phyloP scores from a whole-genome alignment of 345 rosid genomes.

The Linum tenue region DNA sequence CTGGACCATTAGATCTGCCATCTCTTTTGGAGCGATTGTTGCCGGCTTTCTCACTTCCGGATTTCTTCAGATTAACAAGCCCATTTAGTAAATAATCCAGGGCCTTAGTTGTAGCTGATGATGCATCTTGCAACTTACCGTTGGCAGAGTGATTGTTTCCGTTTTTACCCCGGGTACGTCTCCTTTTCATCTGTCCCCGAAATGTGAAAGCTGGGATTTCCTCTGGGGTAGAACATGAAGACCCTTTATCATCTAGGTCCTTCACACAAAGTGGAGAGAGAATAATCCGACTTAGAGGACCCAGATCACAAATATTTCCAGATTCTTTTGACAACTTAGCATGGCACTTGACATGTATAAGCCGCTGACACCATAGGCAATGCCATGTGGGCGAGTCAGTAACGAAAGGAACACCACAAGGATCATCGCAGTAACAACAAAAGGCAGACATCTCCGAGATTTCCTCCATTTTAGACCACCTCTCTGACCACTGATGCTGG shows the following conservation, averaged over 20 bases:
- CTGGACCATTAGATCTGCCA: constrained; percentile 17
- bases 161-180: constrained; percentile 30
- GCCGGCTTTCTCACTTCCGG: constrained; percentile 31
- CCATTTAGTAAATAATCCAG: constrained; percentile 26
- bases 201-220: constrained; percentile 31
- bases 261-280: constrained; percentile 58
- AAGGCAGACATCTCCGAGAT: constrained; percentile 48
- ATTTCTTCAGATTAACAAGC: constrained; percentile 28
- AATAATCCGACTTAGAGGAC: constrained; percentile 47
- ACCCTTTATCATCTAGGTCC: constrained; percentile 27
- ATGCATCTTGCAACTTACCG: constrained; percentile 29
- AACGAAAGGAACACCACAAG: constrained; percentile 57
- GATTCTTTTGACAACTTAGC: constrained; percentile 49
- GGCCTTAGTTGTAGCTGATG: constrained; percentile 25
- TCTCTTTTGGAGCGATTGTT: constrained; percentile 26
- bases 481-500: constrained; percentile 58
- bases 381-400: constrained; percentile 65
- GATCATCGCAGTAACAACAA: constrained; percentile 60
- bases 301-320: constrained; percentile 55
- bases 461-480: constrained; percentile 57
- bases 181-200: constrained; percentile 33
- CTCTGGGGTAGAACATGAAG: constrained; percentile 27
- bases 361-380: constrained; percentile 66
- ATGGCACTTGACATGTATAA: constrained; percentile 57
- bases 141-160: constrained; percentile 15